A percentile compares a stretch with the other conserved stretches of the same genome.
Evolutionary conservation across 1,284 basidiomycete genomes (phyloP).

Genomic region (Ustilago trichophora): DNA sequence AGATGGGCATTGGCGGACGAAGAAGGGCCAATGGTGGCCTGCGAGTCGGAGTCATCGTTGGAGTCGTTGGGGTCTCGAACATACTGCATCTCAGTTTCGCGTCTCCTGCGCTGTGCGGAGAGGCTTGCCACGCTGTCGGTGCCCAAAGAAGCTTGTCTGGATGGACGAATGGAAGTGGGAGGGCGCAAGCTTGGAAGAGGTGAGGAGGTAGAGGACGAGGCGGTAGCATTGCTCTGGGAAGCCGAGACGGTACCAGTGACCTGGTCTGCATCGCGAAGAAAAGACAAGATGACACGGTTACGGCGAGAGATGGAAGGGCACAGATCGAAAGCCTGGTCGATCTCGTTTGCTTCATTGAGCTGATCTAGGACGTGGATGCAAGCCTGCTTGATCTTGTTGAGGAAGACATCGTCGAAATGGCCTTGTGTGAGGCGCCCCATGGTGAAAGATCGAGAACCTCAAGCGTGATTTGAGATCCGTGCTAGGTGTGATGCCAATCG

Average conservation of each 20-base stretch:
- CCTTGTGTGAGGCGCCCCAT: conserved; percentile 38
- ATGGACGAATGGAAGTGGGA: conserved; percentile 5
- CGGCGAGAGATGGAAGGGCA: conserved; percentile 42
- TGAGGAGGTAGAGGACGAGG: conserved; percentile 10
- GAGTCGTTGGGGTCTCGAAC: conserved; percentile 38
- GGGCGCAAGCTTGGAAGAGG: background rate
- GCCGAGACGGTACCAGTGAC: background rate
- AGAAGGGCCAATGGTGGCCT: conserved; percentile 9
- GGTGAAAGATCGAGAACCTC: background rate
- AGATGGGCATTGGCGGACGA: conserved; percentile 8
- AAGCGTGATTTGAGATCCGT: no score
- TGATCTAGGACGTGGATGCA: conserved; percentile 43
- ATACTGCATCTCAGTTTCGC: conserved; percentile 34
- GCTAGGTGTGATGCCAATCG: no score
- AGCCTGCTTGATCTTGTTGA: conserved; percentile 43
- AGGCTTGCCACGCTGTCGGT: conserved; percentile 40
- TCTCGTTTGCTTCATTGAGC: conserved; percentile 45
- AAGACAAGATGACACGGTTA: conserved; percentile 42
- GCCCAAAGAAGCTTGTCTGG: conserved; percentile 21
- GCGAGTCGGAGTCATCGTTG: conserved; percentile 26
- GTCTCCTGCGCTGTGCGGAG: conserved; percentile 27
- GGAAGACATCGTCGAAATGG: conserved; percentile 44
- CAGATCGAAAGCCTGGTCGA: conserved; percentile 38
- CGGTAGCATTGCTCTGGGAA: background rate
- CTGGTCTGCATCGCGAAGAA: conserved; percentile 38